Conservation (phyloP, 208 protist genomes). For the Angomonas deanei region DNA sequence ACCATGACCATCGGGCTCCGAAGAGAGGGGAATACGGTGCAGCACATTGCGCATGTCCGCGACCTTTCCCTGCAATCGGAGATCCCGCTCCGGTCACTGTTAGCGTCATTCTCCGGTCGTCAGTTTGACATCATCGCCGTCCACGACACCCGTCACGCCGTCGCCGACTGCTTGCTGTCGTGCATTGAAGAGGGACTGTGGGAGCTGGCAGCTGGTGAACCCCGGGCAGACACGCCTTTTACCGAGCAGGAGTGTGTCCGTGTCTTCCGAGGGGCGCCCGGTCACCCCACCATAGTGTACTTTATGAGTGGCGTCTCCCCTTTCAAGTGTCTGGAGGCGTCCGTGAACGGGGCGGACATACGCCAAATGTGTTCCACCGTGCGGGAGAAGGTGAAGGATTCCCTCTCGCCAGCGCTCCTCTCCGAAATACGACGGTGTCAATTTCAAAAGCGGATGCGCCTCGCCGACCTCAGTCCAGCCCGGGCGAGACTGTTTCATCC, state of each 20-base stretch:
- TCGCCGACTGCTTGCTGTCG: not conserved
- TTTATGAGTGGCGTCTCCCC: slow-evolving; percentile 9
- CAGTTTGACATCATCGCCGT: slow-evolving; percentile 18
- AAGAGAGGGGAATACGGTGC: too few relatives aligned
- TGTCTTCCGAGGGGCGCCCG: slow-evolving; percentile 14
- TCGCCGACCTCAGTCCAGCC: not conserved
- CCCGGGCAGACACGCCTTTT: not conserved
- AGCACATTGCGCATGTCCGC: not conserved
- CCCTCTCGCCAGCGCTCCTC: slow-evolving; percentile 8
- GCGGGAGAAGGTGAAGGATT: slow-evolving; percentile 12
- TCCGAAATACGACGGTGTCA: slow-evolving; percentile 10
- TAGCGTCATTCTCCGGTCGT: slow-evolving; percentile 5
- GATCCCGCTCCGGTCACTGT: slow-evolving; percentile 11
- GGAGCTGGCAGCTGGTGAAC: slow-evolving; percentile 6
- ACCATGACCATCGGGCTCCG: too few relatives aligned
- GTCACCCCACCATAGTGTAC: slow-evolving; percentile 18
- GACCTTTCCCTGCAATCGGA: not conserved
- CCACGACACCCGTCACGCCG: not conserved
- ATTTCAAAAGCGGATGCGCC: slow-evolving; percentile 3
- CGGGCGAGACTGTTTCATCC: slow-evolving; percentile 8
- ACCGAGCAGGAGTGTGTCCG: slow-evolving; percentile 5
- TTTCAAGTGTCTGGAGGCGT: slow-evolving; percentile 5
- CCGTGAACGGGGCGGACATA: slow-evolving; percentile 1
- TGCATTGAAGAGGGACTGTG: slow-evolving; percentile 14
- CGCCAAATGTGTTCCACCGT: not conserved